Percentiles rank a stretch among this genome's conserved stretches.
Evolutionary conservation across 2,329 filamentous ascomycete species (phyloP).

Genomic region (Xylariaceae sp.): DNA sequence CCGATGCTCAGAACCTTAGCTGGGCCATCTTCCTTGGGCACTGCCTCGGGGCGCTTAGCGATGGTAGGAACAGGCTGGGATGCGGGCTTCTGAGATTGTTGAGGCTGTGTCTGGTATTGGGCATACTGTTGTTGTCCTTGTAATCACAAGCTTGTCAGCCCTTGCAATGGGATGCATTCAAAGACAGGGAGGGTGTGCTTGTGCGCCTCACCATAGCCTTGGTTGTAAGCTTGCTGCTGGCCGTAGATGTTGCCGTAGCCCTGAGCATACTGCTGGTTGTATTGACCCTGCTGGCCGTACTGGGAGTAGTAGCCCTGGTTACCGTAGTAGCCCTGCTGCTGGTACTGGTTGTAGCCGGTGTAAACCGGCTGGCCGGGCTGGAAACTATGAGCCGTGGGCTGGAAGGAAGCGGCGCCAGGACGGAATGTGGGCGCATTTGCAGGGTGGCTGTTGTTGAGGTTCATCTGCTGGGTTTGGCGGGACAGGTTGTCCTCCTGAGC

Average conservation of each 20-base stretch:
- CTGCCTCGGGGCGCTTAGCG: constrained; percentile 55
- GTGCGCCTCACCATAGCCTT: constrained; percentile 37
- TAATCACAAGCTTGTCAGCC: constrained; percentile 5
- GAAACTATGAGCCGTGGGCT: constrained; percentile 65
- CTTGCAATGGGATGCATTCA: not conserved
- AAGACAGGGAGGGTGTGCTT: not conserved
- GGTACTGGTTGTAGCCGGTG: constrained; percentile 54
- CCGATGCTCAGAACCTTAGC: constrained; percentile 61
- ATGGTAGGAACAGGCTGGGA: constrained; percentile 48
- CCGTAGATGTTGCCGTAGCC: constrained; percentile 49
- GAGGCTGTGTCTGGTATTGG: constrained; percentile 47
- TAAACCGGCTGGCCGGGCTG: constrained; percentile 66
- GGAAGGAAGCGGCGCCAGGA: constrained; percentile 65
- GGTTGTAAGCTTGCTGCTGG: constrained; percentile 39
- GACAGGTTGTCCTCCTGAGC: constrained; percentile 74
- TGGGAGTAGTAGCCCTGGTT: constrained; percentile 47
- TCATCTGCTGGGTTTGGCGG: constrained; percentile 70
- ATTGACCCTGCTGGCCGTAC: constrained; percentile 38
- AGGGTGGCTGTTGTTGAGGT: constrained; percentile 53
- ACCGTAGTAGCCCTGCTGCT: constrained; percentile 39
- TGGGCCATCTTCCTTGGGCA: constrained; percentile 46
- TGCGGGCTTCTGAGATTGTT: constrained; percentile 41
- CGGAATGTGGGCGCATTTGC: constrained; percentile 54
- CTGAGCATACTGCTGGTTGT: constrained; percentile 46
- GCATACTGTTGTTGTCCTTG: constrained; percentile 49